A percentile compares a stretch with the other conserved stretches of the same genome.
phyloP scores from a whole-genome alignment of 2,329 filamentous ascomycete species.

The Arthrobotrys conoides region DNA sequence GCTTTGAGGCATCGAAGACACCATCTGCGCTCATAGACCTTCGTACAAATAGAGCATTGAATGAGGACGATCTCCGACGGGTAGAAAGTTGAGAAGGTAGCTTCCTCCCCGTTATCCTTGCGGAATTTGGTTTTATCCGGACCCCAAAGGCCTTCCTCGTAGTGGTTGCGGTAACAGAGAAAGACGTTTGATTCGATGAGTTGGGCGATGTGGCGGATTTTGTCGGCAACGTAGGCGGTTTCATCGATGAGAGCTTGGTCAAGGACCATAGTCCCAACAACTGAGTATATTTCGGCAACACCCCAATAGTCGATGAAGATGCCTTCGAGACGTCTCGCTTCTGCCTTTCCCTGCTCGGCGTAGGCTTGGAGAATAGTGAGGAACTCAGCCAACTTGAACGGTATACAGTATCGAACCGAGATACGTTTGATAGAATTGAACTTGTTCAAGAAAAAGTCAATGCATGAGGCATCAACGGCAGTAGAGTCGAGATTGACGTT shows the following conservation, averaged over 20 bases:
- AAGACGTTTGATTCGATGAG: slow-evolving; percentile 50
- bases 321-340: slow-evolving; percentile 15
- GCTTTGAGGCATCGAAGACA: slow-evolving; percentile 39
- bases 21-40: slow-evolving; percentile 29
- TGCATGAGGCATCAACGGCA: slow-evolving; percentile 4
- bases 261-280: slow-evolving; percentile 33
- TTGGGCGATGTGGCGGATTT: slow-evolving; percentile 35
- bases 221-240: slow-evolving; percentile 20
- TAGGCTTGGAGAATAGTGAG: slow-evolving; percentile 23
- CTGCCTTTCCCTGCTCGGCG: not conserved
- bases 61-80: slow-evolving; percentile 29
- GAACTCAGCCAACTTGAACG: slow-evolving; percentile 25
- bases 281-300: slow-evolving; percentile 37
- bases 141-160: slow-evolving; percentile 14
- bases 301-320: slow-evolving; percentile 48
- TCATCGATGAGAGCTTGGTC: slow-evolving; percentile 20
- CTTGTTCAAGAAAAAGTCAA: slow-evolving; percentile 26
- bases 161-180: slow-evolving; percentile 47
- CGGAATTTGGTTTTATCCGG: not conserved
- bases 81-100: slow-evolving; percentile 24
- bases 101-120: not conserved
- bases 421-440: slow-evolving; percentile 20
- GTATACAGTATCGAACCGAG: slow-evolving; percentile 42
- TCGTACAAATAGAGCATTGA: slow-evolving; percentile 25
- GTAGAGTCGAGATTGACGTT: slow-evolving; percentile 41